phyloP scores from a whole-genome alignment of 495 filamentous ascomycete species.

The Xylaria bambusicola region DNA sequence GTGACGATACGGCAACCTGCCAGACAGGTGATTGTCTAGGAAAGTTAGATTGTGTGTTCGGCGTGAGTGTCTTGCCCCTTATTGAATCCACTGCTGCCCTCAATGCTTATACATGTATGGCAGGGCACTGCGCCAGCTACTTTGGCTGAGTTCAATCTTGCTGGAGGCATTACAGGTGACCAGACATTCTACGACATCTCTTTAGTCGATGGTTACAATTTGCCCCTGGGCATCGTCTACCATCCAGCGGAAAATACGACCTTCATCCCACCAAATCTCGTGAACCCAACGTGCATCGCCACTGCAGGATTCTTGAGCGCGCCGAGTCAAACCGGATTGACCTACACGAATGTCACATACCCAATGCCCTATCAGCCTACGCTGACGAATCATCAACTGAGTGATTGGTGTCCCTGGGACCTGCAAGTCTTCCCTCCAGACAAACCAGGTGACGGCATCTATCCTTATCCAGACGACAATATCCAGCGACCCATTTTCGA shows the following conservation, averaged over 20 bases:
- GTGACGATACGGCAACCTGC: slow-evolving; percentile 61
- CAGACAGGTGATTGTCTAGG: slow-evolving; percentile 73
- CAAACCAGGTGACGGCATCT: slow-evolving; percentile 67
- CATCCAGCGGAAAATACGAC: slow-evolving; percentile 55
- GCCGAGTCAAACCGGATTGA: slow-evolving; percentile 39
- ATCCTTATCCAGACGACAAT: slow-evolving; percentile 72
- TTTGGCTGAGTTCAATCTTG: slow-evolving; percentile 74
- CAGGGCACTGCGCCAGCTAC: slow-evolving; percentile 67
- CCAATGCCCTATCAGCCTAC: slow-evolving; percentile 64
- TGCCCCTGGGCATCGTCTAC: slow-evolving; percentile 69
- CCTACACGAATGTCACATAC: slow-evolving; percentile 57
- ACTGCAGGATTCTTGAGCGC: slow-evolving; percentile 57
- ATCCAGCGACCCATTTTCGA: slow-evolving; percentile 67
- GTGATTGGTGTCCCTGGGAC: slow-evolving; percentile 77
- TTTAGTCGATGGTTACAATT: slow-evolving; percentile 82
- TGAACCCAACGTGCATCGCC: slow-evolving; percentile 70
- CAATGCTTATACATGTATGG: slow-evolving; percentile 22
- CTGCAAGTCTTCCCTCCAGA: slow-evolving; percentile 64
- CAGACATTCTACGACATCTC: slow-evolving; percentile 83
- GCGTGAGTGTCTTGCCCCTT: slow-evolving; percentile 49
- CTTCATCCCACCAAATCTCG: slow-evolving; percentile 70
- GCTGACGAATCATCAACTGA: slow-evolving; percentile 50
- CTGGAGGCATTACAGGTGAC: slow-evolving; percentile 53
- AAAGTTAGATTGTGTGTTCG: slow-evolving; percentile 61
- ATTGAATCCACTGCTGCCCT: neutral